phyloP scores from a whole-genome alignment of 345 rosid genomes.

The thale cress (Arabidopsis thaliana) region TAIR10.1 NC_003070.9:1907501-1908000 shows the following conservation, averaged over 20 bases:
- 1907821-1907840: conserved; percentile 44
- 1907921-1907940: conserved; percentile 24
- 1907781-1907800: conserved; percentile 34
- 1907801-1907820: conserved; percentile 39
- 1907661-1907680: conserved; percentile 71
- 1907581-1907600: conserved; percentile 7
- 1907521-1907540: conserved; percentile 13
- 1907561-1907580: conserved; percentile 26
- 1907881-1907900: conserved; percentile 14
- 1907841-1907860: conserved; percentile 18
- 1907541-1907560: neutral
- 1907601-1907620: conserved; percentile 59
- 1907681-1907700: conserved; percentile 74
- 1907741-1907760: conserved; percentile 22
- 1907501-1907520: conserved; percentile 1
- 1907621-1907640: conserved; percentile 97
- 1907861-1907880: conserved; percentile 14
- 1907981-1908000: conserved; percentile 23
- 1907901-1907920: conserved; percentile 23
- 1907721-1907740: conserved; percentile 36
- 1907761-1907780: conserved; percentile 20
- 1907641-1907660: conserved; percentile 68
- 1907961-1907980: conserved; percentile 42
- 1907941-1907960: conserved; percentile 24
- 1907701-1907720: conserved; percentile 62